phyloP scores from a whole-genome alignment of 345 rosid genomes.

The Alliaria petiolata region DNA sequence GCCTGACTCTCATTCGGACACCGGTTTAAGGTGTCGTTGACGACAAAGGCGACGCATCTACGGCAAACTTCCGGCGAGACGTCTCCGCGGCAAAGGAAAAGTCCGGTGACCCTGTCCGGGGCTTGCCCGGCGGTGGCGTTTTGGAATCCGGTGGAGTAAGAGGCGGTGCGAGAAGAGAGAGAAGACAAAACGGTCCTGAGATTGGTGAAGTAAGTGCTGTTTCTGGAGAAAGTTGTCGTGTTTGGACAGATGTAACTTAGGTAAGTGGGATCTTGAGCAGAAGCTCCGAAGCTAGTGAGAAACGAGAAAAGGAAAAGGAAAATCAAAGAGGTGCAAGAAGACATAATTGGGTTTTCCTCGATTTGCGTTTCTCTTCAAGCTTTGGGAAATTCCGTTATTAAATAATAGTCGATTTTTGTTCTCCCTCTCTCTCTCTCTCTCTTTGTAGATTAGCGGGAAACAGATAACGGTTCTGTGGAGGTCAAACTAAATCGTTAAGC shows the following conservation, averaged over 20 bases:
- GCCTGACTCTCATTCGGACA: constrained; percentile 33
- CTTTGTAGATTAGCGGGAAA: no score
- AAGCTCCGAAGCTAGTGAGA: constrained; percentile 23
- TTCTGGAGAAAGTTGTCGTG: constrained; percentile 21
- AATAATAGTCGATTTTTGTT: no score
- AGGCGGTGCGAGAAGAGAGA: constrained; percentile 22
- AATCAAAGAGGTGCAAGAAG: background rate
- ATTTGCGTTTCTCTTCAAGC: no score
- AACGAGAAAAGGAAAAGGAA: background rate
- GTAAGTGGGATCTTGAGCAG: constrained; percentile 3
- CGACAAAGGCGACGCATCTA: constrained; percentile 24
- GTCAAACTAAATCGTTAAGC: no score
- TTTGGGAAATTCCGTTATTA: no score
- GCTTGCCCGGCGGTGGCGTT: constrained; percentile 28
- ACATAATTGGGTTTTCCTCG: background rate
- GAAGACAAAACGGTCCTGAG: constrained; percentile 33
- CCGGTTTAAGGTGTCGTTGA: background rate
- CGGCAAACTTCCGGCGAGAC: constrained; percentile 21
- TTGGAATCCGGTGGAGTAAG: no score
- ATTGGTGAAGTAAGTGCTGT: constrained; percentile 36
- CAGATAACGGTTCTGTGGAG: no score
- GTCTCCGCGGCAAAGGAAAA: constrained; percentile 36
- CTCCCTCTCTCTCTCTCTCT: no score
- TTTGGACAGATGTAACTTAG: background rate
- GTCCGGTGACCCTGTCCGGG: constrained; percentile 29